These are phyloP conservation scores for Pichia exigua DNA, from an alignment of 805 yeast species.

Conservation along the genomic window DNA sequence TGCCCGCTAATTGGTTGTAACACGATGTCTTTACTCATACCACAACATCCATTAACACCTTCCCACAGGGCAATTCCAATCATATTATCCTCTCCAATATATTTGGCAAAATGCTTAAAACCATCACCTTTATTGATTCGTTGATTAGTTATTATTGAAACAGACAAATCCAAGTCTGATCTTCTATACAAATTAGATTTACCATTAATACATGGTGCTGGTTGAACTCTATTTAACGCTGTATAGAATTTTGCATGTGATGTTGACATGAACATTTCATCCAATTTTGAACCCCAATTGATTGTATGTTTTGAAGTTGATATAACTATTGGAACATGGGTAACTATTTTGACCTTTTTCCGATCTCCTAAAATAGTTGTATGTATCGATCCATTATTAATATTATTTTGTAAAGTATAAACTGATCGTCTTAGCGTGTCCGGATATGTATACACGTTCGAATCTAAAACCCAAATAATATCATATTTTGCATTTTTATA, in stretches of 20 bases:
- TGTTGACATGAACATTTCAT: constrained; percentile 78
- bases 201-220: constrained; percentile 90
- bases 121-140: constrained; percentile 39
- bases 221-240: constrained; percentile 60
- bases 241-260: constrained; percentile 83
- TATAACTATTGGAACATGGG: constrained; percentile 71
- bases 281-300: constrained; percentile 59
- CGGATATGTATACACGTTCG: constrained; percentile 72
- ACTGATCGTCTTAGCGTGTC: constrained; percentile 62
- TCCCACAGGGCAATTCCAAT: constrained; percentile 83
- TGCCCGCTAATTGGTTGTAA: constrained; percentile 58
- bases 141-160: constrained; percentile 30
- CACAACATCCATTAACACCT: constrained; percentile 58
- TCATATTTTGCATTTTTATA: constrained; percentile 61
- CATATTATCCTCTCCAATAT: constrained; percentile 91
- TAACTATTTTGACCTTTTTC: constrained; percentile 58
- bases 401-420: constrained; percentile 36
- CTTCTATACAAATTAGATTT: constrained; percentile 73
- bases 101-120: constrained; percentile 62
- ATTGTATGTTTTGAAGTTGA: constrained; percentile 14
- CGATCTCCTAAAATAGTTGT: constrained; percentile 10
- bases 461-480: constrained; percentile 77
- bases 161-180: constrained; percentile 55
- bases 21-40: constrained; percentile 70
- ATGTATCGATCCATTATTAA: constrained; percentile 40